Conservation (phyloP, 176 grass and related monocot species). For the Carex littledalei region DNA sequence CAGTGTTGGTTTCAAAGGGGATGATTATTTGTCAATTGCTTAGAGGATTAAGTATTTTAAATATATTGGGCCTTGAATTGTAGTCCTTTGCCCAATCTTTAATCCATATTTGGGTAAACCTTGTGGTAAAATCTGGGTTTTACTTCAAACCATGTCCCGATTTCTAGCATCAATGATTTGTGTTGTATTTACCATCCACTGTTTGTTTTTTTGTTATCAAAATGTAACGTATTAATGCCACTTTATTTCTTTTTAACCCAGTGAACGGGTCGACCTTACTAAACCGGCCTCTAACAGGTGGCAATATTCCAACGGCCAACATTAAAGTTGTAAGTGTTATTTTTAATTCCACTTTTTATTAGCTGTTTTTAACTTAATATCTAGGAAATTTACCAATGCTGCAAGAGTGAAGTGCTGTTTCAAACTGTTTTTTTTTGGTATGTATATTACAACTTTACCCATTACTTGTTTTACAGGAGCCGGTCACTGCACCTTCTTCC, state of each 20-base stretch:
- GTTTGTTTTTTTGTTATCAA: neutral
- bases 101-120: neutral
- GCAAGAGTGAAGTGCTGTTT: no score
- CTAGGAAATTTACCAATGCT: neutral
- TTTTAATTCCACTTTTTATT: neutral
- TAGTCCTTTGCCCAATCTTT: neutral
- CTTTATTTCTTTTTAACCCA: neutral
- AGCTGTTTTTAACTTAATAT: neutral
- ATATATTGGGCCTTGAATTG: neutral
- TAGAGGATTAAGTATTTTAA: neutral
- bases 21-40: neutral
- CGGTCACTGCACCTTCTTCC: conserved; percentile 3
- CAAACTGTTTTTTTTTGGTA: no score
- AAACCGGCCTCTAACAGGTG: conserved; percentile 14
- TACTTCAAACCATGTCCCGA: neutral
- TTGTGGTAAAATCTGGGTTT: neutral
- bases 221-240: neutral
- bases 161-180: neutral
- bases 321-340: conserved; percentile 20
- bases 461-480: conserved; percentile 13
- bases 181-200: neutral
- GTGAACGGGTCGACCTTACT: conserved; percentile 1
- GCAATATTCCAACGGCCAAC: conserved; percentile 3
- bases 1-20: neutral
- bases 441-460: no score